phyloP scores from a whole-genome alignment of 345 rosid species.

The Kandelia obovata region DNA sequence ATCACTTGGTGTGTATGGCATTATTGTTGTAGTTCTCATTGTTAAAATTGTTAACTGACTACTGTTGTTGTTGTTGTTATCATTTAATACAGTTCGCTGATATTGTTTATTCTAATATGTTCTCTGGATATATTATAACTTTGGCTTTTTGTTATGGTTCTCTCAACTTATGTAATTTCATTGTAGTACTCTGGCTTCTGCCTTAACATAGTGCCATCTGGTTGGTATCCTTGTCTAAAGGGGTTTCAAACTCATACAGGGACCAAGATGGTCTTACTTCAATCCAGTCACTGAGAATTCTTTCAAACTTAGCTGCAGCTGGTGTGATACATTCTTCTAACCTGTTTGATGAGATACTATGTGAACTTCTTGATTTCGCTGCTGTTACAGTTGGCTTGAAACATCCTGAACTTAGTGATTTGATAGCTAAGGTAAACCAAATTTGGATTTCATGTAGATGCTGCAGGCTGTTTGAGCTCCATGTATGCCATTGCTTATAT shows the following conservation, averaged over 20 bases:
- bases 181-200: background rate
- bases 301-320: conserved; percentile 82
- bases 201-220: background rate
- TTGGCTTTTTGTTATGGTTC: too few species aligned
- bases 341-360: conserved; percentile 55
- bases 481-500: background rate
- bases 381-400: conserved; percentile 50
- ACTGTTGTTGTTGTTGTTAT: too few species aligned
- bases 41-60: background rate
- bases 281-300: conserved; percentile 74
- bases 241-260: conserved; percentile 42
- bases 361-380: conserved; percentile 67
- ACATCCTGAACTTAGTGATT: conserved; percentile 51
- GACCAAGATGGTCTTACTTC: conserved; percentile 59
- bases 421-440: conserved; percentile 66
- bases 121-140: too few species aligned
- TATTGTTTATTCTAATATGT: too few species aligned
- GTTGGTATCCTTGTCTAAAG: background rate
- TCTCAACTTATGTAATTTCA: background rate
- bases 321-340: conserved; percentile 53
- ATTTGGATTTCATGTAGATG: conserved; percentile 2
- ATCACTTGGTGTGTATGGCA: too few species aligned
- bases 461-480: conserved; percentile 14
- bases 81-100: too few species aligned
- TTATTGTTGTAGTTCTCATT: background rate